Evolutionary conservation across 2,329 filamentous ascomycete genomes (phyloP).

Genomic region (Aspergillus hortae): DNA sequence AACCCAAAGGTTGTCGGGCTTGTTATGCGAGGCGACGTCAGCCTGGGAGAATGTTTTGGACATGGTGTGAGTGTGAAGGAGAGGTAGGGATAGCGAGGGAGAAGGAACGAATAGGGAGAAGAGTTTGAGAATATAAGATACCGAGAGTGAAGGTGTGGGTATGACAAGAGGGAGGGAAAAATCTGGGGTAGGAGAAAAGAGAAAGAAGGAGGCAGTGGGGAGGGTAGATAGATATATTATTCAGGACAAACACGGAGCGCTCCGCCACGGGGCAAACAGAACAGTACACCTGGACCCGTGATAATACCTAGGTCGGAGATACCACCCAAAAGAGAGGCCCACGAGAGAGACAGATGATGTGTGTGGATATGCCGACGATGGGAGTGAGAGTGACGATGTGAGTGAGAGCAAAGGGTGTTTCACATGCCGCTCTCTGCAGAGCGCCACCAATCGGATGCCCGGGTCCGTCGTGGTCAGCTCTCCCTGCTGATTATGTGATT

Average conservation of each 20-base stretch:
- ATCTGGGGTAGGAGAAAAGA: constrained; percentile 10
- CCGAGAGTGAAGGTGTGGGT: background rate
- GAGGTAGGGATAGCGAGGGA: background rate
- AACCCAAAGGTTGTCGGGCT: constrained; percentile 79
- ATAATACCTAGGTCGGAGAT: background rate
- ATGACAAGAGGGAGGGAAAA: constrained; percentile 3
- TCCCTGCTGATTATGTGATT: too few relatives aligned
- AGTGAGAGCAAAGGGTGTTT: background rate
- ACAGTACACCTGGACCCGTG: background rate
- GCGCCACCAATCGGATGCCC: constrained; percentile 1
- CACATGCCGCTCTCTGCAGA: background rate
- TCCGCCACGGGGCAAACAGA: constrained; percentile 5
- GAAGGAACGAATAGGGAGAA: background rate
- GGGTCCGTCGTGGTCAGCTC: background rate
- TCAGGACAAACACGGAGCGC: constrained; percentile 9
- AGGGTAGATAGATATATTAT: constrained; percentile 7
- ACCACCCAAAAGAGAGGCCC: background rate
- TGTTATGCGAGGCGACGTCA: constrained; percentile 92
- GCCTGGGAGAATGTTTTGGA: constrained; percentile 77
- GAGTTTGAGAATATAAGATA: background rate
- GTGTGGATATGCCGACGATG: background rate
- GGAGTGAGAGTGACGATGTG: background rate
- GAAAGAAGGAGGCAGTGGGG: background rate
- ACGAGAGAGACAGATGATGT: background rate
- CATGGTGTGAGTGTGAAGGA: constrained; percentile 54